These are phyloP conservation scores for Hysterium pulicare DNA, from an alignment of 2,329 filamentous ascomycete genomes.

Conservation along the genomic window DNA sequence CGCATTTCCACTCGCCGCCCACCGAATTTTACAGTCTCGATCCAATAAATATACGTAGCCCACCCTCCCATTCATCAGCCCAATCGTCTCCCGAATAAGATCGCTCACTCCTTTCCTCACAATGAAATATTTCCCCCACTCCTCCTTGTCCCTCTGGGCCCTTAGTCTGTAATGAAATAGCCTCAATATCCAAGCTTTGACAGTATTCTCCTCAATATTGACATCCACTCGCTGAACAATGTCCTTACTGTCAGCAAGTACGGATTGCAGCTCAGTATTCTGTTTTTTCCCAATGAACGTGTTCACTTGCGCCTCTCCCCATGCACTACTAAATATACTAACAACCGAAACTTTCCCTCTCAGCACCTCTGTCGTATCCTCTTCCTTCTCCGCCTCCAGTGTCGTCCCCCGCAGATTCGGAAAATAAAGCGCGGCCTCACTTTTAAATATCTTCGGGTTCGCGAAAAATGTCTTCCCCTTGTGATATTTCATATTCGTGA, in stretches of 20 bases:
- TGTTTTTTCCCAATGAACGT: slow-evolving; percentile 62
- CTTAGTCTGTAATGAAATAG: slow-evolving; percentile 53
- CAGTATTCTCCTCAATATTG: slow-evolving; percentile 78
- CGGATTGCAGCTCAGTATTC: slow-evolving; percentile 67
- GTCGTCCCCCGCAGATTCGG: slow-evolving; percentile 86
- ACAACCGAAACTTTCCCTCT: slow-evolving; percentile 74
- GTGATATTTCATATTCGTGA: slow-evolving; percentile 73
- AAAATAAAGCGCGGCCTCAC: slow-evolving; percentile 82
- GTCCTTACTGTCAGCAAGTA: slow-evolving; percentile 54
- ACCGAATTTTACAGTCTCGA: slow-evolving; percentile 80
- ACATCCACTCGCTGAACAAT: slow-evolving; percentile 75
- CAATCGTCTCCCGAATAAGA: slow-evolving; percentile 56
- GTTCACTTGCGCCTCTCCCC: slow-evolving; percentile 78
- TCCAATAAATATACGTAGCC: slow-evolving; percentile 94
- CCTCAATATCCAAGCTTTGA: slow-evolving; percentile 59
- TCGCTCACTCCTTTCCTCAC: slow-evolving; percentile 56
- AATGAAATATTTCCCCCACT: slow-evolving; percentile 59
- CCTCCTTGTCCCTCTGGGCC: slow-evolving; percentile 44
- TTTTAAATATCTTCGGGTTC: slow-evolving; percentile 78
- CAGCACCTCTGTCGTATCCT: slow-evolving; percentile 77
- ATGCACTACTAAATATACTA: slow-evolving; percentile 74
- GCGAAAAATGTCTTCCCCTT: slow-evolving; percentile 90
- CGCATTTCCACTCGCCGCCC: slow-evolving; percentile 79
- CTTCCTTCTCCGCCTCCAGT: slow-evolving; percentile 51
- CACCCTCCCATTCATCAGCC: slow-evolving; percentile 82